These are phyloP conservation scores for Rhododendron ovatum DNA, from an alignment of 148 eudicot genomes.

Conservation along the genomic window DNA sequence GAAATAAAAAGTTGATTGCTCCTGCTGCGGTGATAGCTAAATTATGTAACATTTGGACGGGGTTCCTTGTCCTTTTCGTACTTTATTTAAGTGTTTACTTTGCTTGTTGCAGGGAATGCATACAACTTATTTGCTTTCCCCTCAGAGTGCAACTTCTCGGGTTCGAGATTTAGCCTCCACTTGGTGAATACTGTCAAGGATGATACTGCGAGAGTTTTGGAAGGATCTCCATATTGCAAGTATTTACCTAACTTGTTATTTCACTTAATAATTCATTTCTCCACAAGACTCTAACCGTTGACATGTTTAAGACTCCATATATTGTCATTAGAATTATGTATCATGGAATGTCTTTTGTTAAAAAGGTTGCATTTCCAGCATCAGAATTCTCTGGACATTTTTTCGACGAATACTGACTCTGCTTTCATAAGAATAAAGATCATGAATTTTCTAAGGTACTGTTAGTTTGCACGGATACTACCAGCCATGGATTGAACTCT, in stretches of 20 bases:
- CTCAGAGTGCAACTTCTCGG: slow-evolving; percentile 97
- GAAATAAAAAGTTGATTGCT: background rate
- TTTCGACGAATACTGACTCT: background rate
- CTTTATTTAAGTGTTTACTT: background rate
- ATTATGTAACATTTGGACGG: background rate
- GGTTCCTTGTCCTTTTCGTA: background rate
- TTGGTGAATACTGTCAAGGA: slow-evolving; percentile 64
- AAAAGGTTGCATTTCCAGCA: background rate
- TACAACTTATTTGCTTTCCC: slow-evolving; percentile 95
- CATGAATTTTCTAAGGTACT: background rate
- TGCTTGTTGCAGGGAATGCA: slow-evolving; percentile 40
- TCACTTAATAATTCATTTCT: background rate
- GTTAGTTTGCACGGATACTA: background rate
- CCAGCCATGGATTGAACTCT: background rate
- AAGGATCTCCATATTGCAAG: slow-evolving; percentile 48
- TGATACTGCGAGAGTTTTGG: slow-evolving; percentile 40
- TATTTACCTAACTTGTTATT: slow-evolving; percentile 21
- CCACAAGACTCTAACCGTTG: background rate
- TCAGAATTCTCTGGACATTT: background rate
- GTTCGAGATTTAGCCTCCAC: slow-evolving; percentile 67
- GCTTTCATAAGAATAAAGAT: background rate
- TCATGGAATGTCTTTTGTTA: background rate
- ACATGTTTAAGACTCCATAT: background rate
- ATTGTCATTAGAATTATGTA: background rate
- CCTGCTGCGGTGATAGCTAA: background rate